These are phyloP conservation scores for Starmera caribaea DNA, from an alignment of 805 yeast species.

Conservation along the genomic window DNA sequence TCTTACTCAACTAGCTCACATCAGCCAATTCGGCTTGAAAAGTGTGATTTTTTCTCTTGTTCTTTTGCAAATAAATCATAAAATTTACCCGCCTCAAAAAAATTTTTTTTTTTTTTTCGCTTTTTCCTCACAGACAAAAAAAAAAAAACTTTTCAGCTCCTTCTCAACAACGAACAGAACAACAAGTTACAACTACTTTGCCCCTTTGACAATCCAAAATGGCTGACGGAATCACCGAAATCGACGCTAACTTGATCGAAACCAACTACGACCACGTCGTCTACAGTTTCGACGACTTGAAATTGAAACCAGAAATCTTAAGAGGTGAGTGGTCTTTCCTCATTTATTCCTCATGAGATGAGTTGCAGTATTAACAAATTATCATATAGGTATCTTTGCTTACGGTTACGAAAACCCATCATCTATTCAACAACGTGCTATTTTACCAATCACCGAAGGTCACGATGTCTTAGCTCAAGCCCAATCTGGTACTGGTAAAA, in stretches of 20 bases:
- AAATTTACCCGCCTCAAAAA: too few species aligned
- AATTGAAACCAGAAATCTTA: constrained; percentile 54
- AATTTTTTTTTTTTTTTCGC: too few species aligned
- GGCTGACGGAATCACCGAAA: constrained; percentile 65
- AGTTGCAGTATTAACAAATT: constrained; percentile 5
- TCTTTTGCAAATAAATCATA: too few species aligned
- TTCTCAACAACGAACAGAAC: too few species aligned
- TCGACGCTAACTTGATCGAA: constrained; percentile 78
- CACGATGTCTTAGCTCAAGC: constrained; percentile 98
- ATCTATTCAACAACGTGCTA: constrained; percentile 97
- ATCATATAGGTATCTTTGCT: constrained; percentile 64
- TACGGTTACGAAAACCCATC: constrained; percentile 96
- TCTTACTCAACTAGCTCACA: too few species aligned
- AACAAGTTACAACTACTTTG: too few species aligned
- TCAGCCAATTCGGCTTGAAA: too few species aligned
- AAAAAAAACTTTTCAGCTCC: too few species aligned
- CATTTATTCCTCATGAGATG: neutral
- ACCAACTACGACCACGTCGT: constrained; percentile 93
- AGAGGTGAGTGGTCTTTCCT: constrained; percentile 24
- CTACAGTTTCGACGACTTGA: constrained; percentile 68
- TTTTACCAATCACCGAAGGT: constrained; percentile 88
- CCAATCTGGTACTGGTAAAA: constrained; percentile 98
- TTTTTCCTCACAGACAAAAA: too few species aligned
- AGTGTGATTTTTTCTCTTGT: too few species aligned
- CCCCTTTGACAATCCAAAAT: constrained; percentile 8